A percentile compares a stretch with the other conserved stretches of the same genome.
phyloP scores from a whole-genome alignment of 495 filamentous ascomycete species.

The Lepidopterella palustris region DNA sequence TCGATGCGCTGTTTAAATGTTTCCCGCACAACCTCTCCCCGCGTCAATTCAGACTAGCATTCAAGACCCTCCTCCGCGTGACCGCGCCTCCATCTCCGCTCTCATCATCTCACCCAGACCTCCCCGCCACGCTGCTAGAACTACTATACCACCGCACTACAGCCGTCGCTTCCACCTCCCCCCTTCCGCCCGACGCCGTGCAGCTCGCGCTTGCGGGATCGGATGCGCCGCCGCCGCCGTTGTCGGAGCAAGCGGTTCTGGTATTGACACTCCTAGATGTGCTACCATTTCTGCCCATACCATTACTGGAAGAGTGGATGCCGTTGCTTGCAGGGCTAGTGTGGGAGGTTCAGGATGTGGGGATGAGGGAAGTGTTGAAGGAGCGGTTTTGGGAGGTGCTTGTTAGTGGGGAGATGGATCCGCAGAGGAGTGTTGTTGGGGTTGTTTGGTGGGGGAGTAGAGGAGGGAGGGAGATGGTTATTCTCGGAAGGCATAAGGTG shows the following conservation, averaged over 20 bases:
- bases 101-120: slow-evolving; percentile 61
- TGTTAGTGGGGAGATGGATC: slow-evolving; percentile 83
- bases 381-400: slow-evolving; percentile 80
- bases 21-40: slow-evolving; percentile 80
- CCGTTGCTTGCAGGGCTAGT: slow-evolving; percentile 64
- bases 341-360: slow-evolving; percentile 52
- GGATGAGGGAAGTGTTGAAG: slow-evolving; percentile 59
- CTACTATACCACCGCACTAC: slow-evolving; percentile 64
- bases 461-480: slow-evolving; percentile 59
- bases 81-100: slow-evolving; percentile 75
- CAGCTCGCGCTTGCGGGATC: slow-evolving; percentile 26
- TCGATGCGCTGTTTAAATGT: slow-evolving; percentile 74
- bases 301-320: slow-evolving; percentile 70
- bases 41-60: slow-evolving; percentile 87
- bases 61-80: slow-evolving; percentile 81
- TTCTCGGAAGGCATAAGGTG: slow-evolving; percentile 46
- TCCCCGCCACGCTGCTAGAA: slow-evolving; percentile 75
- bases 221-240: slow-evolving; percentile 31
- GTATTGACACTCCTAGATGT: slow-evolving; percentile 76
- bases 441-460: slow-evolving; percentile 81
- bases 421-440: slow-evolving; percentile 71
- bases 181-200: slow-evolving; percentile 38
- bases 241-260: slow-evolving; percentile 78
- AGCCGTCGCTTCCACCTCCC: slow-evolving; percentile 46
- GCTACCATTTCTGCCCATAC: slow-evolving; percentile 64